phyloP scores from a whole-genome alignment of 2,329 filamentous ascomycete genomes.

The Paramyrothecium sp. region DNA sequence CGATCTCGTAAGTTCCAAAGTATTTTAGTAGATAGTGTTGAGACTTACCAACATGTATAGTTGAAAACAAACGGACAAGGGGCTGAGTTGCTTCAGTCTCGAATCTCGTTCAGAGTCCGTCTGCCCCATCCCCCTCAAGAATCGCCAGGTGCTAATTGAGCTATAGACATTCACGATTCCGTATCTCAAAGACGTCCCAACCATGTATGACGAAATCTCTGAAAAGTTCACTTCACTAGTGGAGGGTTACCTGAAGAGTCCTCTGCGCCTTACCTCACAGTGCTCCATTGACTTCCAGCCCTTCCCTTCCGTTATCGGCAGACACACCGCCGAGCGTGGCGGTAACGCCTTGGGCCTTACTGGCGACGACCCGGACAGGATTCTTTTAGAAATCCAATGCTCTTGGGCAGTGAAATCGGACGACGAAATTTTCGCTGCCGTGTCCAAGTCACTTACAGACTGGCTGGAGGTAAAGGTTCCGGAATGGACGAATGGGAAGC shows the following conservation, averaged over 20 bases:
- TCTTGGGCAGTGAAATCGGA: conserved; percentile 14
- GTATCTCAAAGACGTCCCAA: conserved; percentile 14
- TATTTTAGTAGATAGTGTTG: not conserved
- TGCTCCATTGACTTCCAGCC: conserved; percentile 30
- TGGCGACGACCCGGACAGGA: conserved; percentile 15
- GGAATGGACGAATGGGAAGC: conserved; percentile 9
- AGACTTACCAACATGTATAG: conserved; percentile 2
- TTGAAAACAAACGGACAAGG: conserved; percentile 13
- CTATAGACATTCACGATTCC: conserved; percentile 21
- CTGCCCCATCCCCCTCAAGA: not conserved
- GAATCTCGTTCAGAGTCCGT: conserved; percentile 16
- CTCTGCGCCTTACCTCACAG: conserved; percentile 18
- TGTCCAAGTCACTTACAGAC: conserved; percentile 12
- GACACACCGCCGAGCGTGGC: conserved; percentile 14
- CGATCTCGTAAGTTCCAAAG: conserved; percentile 20
- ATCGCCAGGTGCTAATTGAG: not conserved
- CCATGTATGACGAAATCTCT: conserved; percentile 31
- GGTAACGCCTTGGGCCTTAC: conserved; percentile 22
- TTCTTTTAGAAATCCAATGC: conserved; percentile 22
- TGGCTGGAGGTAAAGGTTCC: conserved; percentile 18
- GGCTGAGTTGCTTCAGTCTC: conserved; percentile 9
- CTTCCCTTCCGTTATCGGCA: conserved; percentile 20
- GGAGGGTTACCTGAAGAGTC: conserved; percentile 18
- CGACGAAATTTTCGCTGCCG: conserved; percentile 16
- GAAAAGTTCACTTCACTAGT: conserved; percentile 23